Percentiles rank a stretch among this genome's conserved stretches.
Conservation (phyloP, 2,329 filamentous ascomycete species). For the Hypoxylon rubiginosum region DNA sequence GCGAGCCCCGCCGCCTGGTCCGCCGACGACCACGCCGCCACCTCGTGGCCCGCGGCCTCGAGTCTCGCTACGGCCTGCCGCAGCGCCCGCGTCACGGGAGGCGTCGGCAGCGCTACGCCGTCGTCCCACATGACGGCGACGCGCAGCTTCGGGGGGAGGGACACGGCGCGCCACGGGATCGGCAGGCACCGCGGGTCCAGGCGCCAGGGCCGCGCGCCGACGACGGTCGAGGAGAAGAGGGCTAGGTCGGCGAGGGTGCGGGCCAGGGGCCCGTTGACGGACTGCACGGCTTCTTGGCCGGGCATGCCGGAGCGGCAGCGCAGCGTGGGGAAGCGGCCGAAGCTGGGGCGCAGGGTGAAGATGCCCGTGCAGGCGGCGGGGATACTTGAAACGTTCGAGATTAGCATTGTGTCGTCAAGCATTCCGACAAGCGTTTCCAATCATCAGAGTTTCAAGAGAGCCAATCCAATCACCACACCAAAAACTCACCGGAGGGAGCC, state of each 20-base stretch:
- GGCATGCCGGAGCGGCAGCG: slow-evolving; percentile 68
- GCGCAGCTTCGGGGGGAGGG: slow-evolving; percentile 59
- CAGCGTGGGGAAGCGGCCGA: slow-evolving; percentile 70
- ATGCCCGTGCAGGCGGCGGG: slow-evolving; percentile 52
- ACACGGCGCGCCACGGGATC: slow-evolving; percentile 65
- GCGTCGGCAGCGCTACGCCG: slow-evolving; percentile 73
- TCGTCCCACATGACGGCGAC: slow-evolving; percentile 76
- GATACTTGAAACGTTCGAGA: too few species aligned
- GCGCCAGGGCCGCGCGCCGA: slow-evolving; percentile 68
- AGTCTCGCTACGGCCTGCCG: slow-evolving; percentile 60
- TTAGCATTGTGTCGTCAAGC: too few species aligned
- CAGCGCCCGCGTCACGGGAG: slow-evolving; percentile 72
- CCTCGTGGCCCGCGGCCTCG: slow-evolving; percentile 61
- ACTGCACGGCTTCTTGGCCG: slow-evolving; percentile 74
- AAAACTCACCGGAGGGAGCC: slow-evolving; percentile 53
- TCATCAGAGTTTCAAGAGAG: too few species aligned
- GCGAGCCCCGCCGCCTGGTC: slow-evolving; percentile 57
- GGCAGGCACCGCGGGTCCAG: slow-evolving; percentile 70
- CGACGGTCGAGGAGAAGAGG: slow-evolving; percentile 65
- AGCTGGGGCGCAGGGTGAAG: slow-evolving; percentile 56
- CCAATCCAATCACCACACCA: too few species aligned
- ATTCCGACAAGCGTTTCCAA: too few species aligned
- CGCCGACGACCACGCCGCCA: slow-evolving; percentile 66
- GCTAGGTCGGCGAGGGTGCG: slow-evolving; percentile 67
- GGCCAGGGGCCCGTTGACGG: slow-evolving; percentile 74